Evolutionary conservation across 345 rosid genomes (phyloP), one percentile per base, ranked within the genome.

Genomic region (Eutrema yunnanense): DNA sequence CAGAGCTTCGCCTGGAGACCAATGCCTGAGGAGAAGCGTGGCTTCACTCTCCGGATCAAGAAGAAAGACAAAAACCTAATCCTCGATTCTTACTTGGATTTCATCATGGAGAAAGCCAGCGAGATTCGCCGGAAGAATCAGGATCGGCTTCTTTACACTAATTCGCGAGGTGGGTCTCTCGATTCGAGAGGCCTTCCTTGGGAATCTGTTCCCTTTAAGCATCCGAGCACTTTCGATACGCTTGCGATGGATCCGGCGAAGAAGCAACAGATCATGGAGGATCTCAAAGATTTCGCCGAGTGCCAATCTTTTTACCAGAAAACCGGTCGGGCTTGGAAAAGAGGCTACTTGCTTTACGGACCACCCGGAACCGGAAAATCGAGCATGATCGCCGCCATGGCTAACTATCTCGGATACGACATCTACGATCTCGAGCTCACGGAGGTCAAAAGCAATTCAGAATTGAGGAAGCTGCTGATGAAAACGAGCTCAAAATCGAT

Each of bases 361-460:
- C 76, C 76, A 4, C 76, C 76, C 8, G 75, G 75, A 29, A 71
- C 75, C 2, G 75, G 75, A 1, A 71, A 61, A 16, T 71, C 75
- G 10, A 71, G 76, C 13, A 88, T 92, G 96, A 92, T 92, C 60
- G 98, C 98, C 1, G 96, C 98, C 46, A 90, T 92, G 96, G 98
- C 98, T 8, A 92, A 92, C 69, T 81, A 62, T 71, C 86, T 92
- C n/a, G 81, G 89, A 9, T 92, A 92, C 71, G 98, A 92, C 58
- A 92, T 92, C 36, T 92, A 88, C 68, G 98, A 92, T 74, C 95
- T 92, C 14, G 98, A 92, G 59, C 73, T 92, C 40, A 88, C 95
- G 2, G 96, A 92, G 69, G 98, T 92, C 37, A 88, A 87, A 29
- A 86, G 85, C 43, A 92, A 92, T 16, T 92, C 96, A 0, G 98